phyloP scores from a whole-genome alignment of 106 monocot species.

The Apostasia shenzhenica region DNA sequence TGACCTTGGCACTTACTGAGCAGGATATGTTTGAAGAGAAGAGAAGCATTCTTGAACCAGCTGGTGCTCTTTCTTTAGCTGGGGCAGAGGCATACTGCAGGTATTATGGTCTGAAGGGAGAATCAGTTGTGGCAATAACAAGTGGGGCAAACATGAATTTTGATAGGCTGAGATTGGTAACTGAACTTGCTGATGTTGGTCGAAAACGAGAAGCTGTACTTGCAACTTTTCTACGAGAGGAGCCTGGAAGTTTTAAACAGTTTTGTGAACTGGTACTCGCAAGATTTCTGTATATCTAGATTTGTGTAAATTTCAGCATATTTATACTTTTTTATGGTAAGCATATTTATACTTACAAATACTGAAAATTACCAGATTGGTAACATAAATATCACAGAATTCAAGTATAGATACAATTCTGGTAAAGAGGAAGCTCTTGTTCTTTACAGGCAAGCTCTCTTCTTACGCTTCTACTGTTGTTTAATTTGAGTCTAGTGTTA shows the following conservation, averaged over 20 bases:
- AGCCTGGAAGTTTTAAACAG: constrained; percentile 76
- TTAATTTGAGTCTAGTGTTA: not conserved
- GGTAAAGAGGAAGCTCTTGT: constrained; percentile 72
- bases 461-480: not conserved
- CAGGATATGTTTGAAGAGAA: constrained; percentile 99
- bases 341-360: not conserved
- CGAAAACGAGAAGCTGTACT: constrained; percentile 95
- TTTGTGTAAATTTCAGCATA: not conserved
- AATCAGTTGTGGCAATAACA: constrained; percentile 85
- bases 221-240: constrained; percentile 72
- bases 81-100: constrained; percentile 99
- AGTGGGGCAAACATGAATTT: constrained; percentile 99
- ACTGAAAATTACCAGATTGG: constrained; percentile 57
- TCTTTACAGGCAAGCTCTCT: constrained; percentile 68
- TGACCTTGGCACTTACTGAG: not conserved
- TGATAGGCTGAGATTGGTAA: constrained; percentile 88
- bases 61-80: constrained; percentile 91
- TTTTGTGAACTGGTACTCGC: constrained; percentile 56
- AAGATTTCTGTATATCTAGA: not conserved
- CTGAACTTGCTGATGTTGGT: constrained; percentile 99
- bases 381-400: constrained; percentile 89
- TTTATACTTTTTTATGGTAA: not conserved
- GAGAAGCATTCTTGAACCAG: constrained; percentile 96
- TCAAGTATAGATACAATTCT: constrained; percentile 91
- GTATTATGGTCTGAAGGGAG: constrained; percentile 77